These are phyloP conservation scores for Phaseolus coccineus DNA, from an alignment of 331 rosid genomes.

Conservation along the genomic window DNA sequence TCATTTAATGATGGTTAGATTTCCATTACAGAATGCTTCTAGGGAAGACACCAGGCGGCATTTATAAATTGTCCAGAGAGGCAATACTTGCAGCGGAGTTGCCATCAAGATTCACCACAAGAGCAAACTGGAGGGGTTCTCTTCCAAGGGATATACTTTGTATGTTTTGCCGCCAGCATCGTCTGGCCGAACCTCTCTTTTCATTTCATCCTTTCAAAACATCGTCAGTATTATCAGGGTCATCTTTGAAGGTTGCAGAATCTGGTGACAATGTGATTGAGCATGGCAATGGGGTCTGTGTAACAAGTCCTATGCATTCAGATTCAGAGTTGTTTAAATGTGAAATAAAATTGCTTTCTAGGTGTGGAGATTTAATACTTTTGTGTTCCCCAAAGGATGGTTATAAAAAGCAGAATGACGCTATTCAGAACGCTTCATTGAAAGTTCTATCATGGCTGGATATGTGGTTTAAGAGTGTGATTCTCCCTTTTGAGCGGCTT, in stretches of 20 bases:
- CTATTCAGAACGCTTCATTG: constrained; percentile 80
- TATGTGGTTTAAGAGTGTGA: constrained; percentile 60
- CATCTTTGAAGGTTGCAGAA: constrained; percentile 59
- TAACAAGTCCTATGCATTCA: constrained; percentile 48
- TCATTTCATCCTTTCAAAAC: constrained; percentile 52
- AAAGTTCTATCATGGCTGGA: constrained; percentile 79
- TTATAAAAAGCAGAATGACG: constrained; percentile 77
- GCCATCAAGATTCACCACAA: constrained; percentile 73
- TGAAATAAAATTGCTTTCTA: constrained; percentile 70
- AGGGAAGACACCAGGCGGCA: constrained; percentile 82
- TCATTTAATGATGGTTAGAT: constrained; percentile 46
- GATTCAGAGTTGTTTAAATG: constrained; percentile 63
- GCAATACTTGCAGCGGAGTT: constrained; percentile 77
- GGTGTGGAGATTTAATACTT: constrained; percentile 64
- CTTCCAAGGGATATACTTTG: constrained; percentile 82
- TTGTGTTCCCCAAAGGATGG: constrained; percentile 67
- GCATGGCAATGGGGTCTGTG: constrained; percentile 48
- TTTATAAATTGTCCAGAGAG: constrained; percentile 89
- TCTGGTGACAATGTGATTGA: constrained; percentile 49
- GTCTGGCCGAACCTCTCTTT: constrained; percentile 75
- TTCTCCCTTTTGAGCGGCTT: constrained; percentile 56
- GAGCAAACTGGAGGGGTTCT: constrained; percentile 89
- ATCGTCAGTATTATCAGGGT: constrained; percentile 56
- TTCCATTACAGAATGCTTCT: constrained; percentile 78
- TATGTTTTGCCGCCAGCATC: constrained; percentile 88